These are phyloP conservation scores for Crithidia acanthocephali DNA, from an alignment of 208 protist genomes.

Conservation along the genomic window DNA sequence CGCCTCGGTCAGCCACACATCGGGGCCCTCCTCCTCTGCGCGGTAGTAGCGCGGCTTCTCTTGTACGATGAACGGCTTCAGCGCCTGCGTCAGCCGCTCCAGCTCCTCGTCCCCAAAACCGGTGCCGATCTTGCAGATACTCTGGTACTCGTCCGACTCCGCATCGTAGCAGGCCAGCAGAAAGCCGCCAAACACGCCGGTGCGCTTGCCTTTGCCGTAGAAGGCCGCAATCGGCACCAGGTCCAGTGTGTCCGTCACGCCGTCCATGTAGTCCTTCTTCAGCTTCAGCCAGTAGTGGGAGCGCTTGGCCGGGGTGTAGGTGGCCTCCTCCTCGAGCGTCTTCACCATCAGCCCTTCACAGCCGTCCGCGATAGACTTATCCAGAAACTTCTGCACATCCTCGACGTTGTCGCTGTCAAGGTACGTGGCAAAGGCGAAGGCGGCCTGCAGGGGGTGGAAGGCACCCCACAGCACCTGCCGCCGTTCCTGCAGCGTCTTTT, in stretches of 20 bases:
- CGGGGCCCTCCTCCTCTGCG: conserved; percentile 64
- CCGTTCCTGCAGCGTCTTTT: conserved; percentile 84
- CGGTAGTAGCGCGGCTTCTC: conserved; percentile 87
- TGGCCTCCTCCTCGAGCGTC: conserved; percentile 92
- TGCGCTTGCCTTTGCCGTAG: conserved; percentile 98
- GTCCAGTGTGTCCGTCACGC: conserved; percentile 98
- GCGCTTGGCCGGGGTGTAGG: conserved; percentile 97
- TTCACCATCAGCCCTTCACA: conserved; percentile 99
- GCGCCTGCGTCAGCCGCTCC: conserved; percentile 60
- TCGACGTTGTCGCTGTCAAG: conserved; percentile 91
- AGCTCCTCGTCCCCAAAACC: conserved; percentile 97
- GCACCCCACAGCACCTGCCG: conserved; percentile 73
- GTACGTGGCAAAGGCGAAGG: conserved; percentile 91
- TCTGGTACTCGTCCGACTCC: conserved; percentile 97
- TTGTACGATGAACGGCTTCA: conserved; percentile 64
- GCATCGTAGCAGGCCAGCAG: conserved; percentile 98
- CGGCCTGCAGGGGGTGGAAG: conserved; percentile 70
- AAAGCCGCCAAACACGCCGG: conserved; percentile 98
- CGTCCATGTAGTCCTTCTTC: conserved; percentile 99
- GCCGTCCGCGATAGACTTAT: conserved; percentile 91
- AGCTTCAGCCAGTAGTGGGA: conserved; percentile 99
- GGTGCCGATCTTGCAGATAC: conserved; percentile 98
- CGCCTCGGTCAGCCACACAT: conserved; percentile 97
- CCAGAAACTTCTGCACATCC: conserved; percentile 96
- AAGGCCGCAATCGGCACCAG: conserved; percentile 99